Percentiles rank a stretch among this genome's conserved stretches.
phyloP scores from a whole-genome alignment of 495 filamentous ascomycete genomes.

The Aspergillus affinis region DNA sequence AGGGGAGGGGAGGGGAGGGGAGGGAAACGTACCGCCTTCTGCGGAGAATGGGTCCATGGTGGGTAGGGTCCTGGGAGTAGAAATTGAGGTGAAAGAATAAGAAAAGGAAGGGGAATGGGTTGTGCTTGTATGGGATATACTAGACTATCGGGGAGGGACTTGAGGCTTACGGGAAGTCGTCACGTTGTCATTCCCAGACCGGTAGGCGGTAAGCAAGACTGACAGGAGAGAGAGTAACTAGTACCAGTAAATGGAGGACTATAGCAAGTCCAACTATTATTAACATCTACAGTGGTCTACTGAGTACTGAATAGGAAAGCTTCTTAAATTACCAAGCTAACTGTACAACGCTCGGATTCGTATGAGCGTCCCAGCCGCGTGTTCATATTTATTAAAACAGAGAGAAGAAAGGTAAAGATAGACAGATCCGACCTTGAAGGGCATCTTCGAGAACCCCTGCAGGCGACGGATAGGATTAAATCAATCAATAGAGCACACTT shows the following conservation, averaged over 20 bases:
- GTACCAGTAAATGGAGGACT: no score
- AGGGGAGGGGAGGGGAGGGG: constrained; percentile 4
- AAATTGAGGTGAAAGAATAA: background rate
- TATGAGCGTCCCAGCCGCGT: constrained; percentile 23
- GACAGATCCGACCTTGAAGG: constrained; percentile 6
- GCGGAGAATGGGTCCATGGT: constrained; percentile 91
- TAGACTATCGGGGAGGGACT: background rate
- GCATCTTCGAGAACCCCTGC: constrained; percentile 11
- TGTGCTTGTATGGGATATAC: background rate
- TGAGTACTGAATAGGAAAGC: background rate
- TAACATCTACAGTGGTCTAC: no score
- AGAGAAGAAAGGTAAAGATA: constrained; percentile 11
- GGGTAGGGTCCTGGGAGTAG: background rate
- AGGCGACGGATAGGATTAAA: constrained; percentile 3
- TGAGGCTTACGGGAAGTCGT: constrained; percentile 20
- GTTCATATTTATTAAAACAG: constrained; percentile 18
- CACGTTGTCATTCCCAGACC: constrained; percentile 26
- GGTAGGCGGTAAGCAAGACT: constrained; percentile 8
- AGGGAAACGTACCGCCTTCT: constrained; percentile 66
- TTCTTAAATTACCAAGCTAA: background rate
- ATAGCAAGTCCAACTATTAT: no score
- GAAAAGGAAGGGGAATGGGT: background rate
- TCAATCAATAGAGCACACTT: constrained; percentile 1
- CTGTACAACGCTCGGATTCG: constrained; percentile 3
- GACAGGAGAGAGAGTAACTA: no score